These are phyloP conservation scores for Penicillium diatomitis DNA, from an alignment of 495 filamentous ascomycete genomes.

Conservation along the genomic window DNA sequence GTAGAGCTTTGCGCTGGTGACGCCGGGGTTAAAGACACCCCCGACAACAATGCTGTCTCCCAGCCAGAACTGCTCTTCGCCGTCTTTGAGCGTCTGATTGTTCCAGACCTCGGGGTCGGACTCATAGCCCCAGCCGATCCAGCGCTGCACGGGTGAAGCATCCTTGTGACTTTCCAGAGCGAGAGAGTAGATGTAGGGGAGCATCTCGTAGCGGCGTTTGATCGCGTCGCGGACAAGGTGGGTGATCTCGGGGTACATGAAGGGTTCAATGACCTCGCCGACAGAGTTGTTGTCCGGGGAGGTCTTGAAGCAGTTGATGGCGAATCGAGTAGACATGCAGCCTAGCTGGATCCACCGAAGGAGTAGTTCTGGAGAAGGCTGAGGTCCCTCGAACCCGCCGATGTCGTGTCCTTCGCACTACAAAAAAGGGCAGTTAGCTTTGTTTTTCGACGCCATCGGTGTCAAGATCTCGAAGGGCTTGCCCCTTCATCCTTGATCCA, in stretches of 20 bases:
- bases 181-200: conserved; percentile 59
- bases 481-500: neutral
- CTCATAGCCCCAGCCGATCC: conserved; percentile 62
- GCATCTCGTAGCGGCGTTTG: conserved; percentile 57
- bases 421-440: neutral
- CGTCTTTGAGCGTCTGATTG: conserved; percentile 39
- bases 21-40: conserved; percentile 53
- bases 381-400: conserved; percentile 62
- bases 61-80: conserved; percentile 64
- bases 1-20: conserved; percentile 45
- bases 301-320: conserved; percentile 71
- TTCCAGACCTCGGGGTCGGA: conserved; percentile 54
- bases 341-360: conserved; percentile 64
- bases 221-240: conserved; percentile 52
- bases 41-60: conserved; percentile 56
- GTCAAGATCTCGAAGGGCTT: no score
- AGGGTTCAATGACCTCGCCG: conserved; percentile 63
- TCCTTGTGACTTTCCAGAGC: conserved; percentile 48
- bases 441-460: no score
- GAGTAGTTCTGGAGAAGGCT: conserved; percentile 57
- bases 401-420: conserved; percentile 63
- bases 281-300: conserved; percentile 47
- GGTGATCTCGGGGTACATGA: conserved; percentile 59
- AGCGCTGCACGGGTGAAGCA: conserved; percentile 54
- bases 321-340: conserved; percentile 57